These are phyloP conservation scores for Phellopilus nigrolimitatus DNA, from an alignment of 1,284 basidiomycete genomes.

Conservation along the genomic window DNA sequence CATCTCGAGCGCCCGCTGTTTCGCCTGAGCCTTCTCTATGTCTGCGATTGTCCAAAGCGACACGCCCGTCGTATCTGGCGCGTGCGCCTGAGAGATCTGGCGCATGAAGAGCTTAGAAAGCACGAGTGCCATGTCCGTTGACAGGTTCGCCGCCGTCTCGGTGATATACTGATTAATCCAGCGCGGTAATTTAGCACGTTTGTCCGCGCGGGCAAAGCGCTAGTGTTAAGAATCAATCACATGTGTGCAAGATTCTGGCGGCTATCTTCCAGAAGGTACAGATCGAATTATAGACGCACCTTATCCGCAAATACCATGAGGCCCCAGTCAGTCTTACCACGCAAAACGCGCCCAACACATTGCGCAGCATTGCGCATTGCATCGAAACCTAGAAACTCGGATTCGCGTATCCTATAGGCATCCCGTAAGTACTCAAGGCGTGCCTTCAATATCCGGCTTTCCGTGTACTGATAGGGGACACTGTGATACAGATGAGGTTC, in stretches of 20 bases:
- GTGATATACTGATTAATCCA: constrained; percentile 99
- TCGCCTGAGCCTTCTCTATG: constrained; percentile 74
- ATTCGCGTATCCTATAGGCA: constrained; percentile 96
- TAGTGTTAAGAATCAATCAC: constrained; percentile 32
- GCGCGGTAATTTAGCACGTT: constrained; percentile 92
- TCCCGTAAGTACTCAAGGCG: constrained; percentile 97
- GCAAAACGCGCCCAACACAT: constrained; percentile 95
- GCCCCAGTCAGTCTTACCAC: constrained; percentile 99
- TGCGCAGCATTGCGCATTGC: constrained; percentile 99
- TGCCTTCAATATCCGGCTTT: constrained; percentile 96
- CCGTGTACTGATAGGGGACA: constrained; percentile 98
- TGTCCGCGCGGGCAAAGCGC: constrained; percentile 96
- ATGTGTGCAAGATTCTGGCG: neutral
- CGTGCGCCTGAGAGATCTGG: constrained; percentile 94
- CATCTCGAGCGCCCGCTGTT: constrained; percentile 57
- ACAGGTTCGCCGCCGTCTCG: constrained; percentile 94
- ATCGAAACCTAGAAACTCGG: constrained; percentile 98
- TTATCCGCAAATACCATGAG: constrained; percentile 99
- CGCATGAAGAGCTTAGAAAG: constrained; percentile 97
- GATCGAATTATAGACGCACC: constrained; percentile 42
- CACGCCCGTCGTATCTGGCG: constrained; percentile 91
- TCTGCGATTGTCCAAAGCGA: constrained; percentile 93
- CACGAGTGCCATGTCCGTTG: constrained; percentile 97
- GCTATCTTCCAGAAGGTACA: constrained; percentile 3
- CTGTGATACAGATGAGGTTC: constrained; percentile 36